Evolutionary conservation across 2,329 filamentous ascomycete genomes (phyloP).

Genomic region (Septoria linicola): DNA sequence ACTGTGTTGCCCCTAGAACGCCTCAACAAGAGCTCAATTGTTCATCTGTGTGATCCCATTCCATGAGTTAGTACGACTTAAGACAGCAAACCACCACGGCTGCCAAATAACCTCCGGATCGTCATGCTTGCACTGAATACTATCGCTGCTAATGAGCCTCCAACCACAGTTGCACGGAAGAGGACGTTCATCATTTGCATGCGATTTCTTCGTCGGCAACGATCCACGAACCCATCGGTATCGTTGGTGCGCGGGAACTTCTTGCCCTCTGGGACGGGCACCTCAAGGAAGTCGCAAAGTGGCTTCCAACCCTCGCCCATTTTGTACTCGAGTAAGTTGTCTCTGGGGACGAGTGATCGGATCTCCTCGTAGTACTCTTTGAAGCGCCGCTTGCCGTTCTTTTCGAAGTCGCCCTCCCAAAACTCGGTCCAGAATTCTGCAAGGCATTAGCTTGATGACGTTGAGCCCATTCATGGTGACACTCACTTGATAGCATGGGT

Average conservation of each 20-base stretch:
- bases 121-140: slow-evolving; percentile 39
- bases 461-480: neutral
- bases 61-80: neutral
- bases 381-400: slow-evolving; percentile 64
- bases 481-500: slow-evolving; percentile 61
- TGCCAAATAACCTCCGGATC: slow-evolving; percentile 37
- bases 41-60: neutral
- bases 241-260: slow-evolving; percentile 55
- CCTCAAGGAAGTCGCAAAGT: slow-evolving; percentile 55
- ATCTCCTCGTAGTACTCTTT: slow-evolving; percentile 56
- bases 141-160: slow-evolving; percentile 49
- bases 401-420: slow-evolving; percentile 66
- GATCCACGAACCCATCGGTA: slow-evolving; percentile 56
- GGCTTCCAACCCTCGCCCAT: slow-evolving; percentile 56
- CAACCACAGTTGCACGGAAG: slow-evolving; percentile 52
- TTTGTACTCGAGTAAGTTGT: slow-evolving; percentile 55
- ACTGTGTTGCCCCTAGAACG: neutral
- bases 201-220: slow-evolving; percentile 54
- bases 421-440: slow-evolving; percentile 64
- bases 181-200: slow-evolving; percentile 58
- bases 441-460: slow-evolving; percentile 8
- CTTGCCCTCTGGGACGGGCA: slow-evolving; percentile 50
- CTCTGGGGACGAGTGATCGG: slow-evolving; percentile 47
- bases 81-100: slow-evolving; percentile 23
- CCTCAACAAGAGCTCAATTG: neutral